Percentiles rank a stretch among this genome's conserved stretches.
These are phyloP conservation scores for Musa beccarii DNA, from an alignment of 176 grass and related monocot species.

Conservation along the genomic window DNA sequence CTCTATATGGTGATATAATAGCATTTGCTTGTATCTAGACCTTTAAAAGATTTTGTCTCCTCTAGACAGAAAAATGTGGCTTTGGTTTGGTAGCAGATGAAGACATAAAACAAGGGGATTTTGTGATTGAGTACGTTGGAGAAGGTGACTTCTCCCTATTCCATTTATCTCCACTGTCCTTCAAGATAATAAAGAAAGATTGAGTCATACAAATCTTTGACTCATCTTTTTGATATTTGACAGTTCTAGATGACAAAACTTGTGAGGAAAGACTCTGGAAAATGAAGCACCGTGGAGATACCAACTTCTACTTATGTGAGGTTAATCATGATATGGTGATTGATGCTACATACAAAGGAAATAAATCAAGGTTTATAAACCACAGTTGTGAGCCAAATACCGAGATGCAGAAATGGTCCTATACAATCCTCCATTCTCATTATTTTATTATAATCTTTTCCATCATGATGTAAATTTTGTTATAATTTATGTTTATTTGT, in stretches of 20 bases:
- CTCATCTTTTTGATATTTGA: constrained; percentile 22
- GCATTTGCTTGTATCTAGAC: constrained; percentile 3
- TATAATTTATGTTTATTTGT: constrained; percentile 19
- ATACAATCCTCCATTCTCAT: constrained; percentile 24
- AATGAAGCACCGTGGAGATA: constrained; percentile 70
- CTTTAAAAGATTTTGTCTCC: constrained; percentile 23
- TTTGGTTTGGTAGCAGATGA: constrained; percentile 78
- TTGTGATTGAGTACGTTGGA: constrained; percentile 95
- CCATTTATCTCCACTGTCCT: neutral
- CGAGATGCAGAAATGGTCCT: constrained; percentile 96
- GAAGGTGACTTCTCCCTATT: constrained; percentile 61
- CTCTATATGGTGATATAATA: constrained; percentile 1
- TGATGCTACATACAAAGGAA: constrained; percentile 91
- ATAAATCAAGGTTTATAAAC: constrained; percentile 93
- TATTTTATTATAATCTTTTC: constrained; percentile 18
- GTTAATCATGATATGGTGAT: constrained; percentile 93
- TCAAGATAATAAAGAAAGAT: constrained; percentile 2
- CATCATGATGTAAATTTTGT: constrained; percentile 1
- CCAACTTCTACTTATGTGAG: constrained; percentile 93
- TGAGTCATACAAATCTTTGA: neutral
- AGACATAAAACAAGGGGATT: constrained; percentile 87
- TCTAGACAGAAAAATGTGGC: constrained; percentile 97
- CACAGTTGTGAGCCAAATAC: constrained; percentile 98
- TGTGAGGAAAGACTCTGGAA: constrained; percentile 95
- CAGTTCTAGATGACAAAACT: constrained; percentile 88